Conservation (phyloP, 225 moss, liverwort and hornwort genomes). For the Neckera pumila region DNA sequence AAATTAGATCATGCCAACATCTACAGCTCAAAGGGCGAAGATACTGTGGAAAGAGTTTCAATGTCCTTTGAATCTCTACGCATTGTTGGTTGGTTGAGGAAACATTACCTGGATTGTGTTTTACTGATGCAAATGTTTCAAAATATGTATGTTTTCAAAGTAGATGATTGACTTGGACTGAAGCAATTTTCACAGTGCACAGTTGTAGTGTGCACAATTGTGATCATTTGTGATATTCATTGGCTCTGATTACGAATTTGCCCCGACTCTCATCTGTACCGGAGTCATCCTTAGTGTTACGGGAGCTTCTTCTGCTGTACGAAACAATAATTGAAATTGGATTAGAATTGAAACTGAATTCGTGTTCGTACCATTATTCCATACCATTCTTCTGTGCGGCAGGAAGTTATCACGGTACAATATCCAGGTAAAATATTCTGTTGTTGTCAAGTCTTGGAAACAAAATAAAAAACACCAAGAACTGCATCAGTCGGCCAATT, state of each 20-base stretch:
- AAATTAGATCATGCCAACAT: neutral
- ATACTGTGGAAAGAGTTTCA: neutral
- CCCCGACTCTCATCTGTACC: too few species aligned
- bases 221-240: neutral
- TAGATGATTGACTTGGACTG: neutral
- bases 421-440: neutral
- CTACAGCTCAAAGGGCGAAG: neutral
- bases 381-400: neutral
- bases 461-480: neutral
- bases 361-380: neutral
- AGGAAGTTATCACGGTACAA: neutral
- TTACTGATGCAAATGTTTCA: neutral
- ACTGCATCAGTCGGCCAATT: neutral
- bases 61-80: neutral
- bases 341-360: neutral
- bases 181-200: neutral
- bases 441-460: neutral
- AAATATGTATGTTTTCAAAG: neutral
- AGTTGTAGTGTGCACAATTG: neutral
- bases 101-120: neutral
- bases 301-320: neutral
- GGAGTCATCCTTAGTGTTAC: neutral
- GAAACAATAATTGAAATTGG: neutral
- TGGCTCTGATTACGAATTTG: neutral
- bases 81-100: neutral